Conservation (phyloP, 2,329 filamentous ascomycete species). For the Emericellopsis atlantica region DNA sequence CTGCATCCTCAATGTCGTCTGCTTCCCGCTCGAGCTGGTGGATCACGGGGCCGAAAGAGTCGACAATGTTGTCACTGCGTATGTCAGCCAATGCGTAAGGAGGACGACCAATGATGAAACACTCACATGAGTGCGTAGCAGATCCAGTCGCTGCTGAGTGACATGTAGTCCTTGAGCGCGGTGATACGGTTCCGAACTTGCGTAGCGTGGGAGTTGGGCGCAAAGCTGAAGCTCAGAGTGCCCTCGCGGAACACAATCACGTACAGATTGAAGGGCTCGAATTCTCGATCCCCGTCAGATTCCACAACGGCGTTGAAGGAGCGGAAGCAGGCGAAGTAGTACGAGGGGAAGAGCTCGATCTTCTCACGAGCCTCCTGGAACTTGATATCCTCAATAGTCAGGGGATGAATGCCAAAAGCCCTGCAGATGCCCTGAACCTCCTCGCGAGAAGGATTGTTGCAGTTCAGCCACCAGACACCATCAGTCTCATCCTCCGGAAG, state of each 20-base stretch:
- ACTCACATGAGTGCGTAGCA: slow-evolving; percentile 93
- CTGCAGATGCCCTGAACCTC: slow-evolving; percentile 83
- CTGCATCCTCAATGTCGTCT: slow-evolving; percentile 87
- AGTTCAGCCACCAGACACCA: slow-evolving; percentile 98
- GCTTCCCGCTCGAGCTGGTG: slow-evolving; percentile 77
- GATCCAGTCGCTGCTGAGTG: slow-evolving; percentile 94
- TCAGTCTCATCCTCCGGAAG: slow-evolving; percentile 49
- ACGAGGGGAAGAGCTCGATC: slow-evolving; percentile 92
- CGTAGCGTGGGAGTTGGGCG: slow-evolving; percentile 71
- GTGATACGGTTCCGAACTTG: slow-evolving; percentile 88
- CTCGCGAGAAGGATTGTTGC: slow-evolving; percentile 79
- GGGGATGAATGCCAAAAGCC: slow-evolving; percentile 87
- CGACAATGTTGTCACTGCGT: slow-evolving; percentile 82
- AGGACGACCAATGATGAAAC: neutral
- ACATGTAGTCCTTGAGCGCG: slow-evolving; percentile 86
- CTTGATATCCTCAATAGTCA: slow-evolving; percentile 92
- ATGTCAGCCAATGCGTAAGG: neutral
- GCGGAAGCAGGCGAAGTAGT: slow-evolving; percentile 96
- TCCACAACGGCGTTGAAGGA: slow-evolving; percentile 77
- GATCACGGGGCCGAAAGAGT: slow-evolving; percentile 86
- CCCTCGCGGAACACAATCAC: slow-evolving; percentile 95
- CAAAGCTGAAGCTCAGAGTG: slow-evolving; percentile 88
- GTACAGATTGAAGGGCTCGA: slow-evolving; percentile 93
- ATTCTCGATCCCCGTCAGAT: slow-evolving; percentile 59
- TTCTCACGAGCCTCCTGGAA: slow-evolving; percentile 96